Evolutionary conservation across 192 early-diverging fungal genomes (phyloP).

Genomic region (Fimicolochytrium jonesii): DNA sequence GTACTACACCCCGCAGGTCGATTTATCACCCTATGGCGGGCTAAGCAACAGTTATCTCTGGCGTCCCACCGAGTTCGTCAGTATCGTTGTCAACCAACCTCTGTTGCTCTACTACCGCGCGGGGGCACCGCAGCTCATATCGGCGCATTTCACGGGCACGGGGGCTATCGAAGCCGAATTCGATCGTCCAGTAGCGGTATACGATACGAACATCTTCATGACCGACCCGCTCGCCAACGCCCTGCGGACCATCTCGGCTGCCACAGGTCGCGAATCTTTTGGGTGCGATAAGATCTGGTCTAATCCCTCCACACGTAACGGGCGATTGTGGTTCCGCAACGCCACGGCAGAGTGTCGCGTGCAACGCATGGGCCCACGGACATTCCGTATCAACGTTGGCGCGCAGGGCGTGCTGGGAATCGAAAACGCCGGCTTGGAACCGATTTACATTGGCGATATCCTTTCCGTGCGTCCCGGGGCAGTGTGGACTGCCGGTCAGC

Average conservation of each 20-base stretch:
- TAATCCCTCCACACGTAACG: background rate
- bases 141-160: conserved; percentile 3
- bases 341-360: background rate
- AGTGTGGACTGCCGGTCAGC: conserved; percentile 10
- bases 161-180: conserved; percentile 1
- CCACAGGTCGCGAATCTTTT: background rate
- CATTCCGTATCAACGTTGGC: conserved; percentile 5
- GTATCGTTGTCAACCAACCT: conserved; percentile 8
- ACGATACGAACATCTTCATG: conserved; percentile 4
- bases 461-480: conserved; percentile 1
- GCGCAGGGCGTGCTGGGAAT: background rate
- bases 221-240: background rate
- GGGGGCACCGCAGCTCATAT: conserved; percentile 1
- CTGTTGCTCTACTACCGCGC: conserved; percentile 9
- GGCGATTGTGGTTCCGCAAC: conserved; percentile 3
- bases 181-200: background rate
- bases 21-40: conserved; percentile 1
- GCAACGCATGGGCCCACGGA: conserved; percentile 1
- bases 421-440: background rate
- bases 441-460: background rate
- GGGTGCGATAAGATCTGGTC: conserved; percentile 8
- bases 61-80: background rate
- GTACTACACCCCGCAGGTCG: conserved; percentile 5
- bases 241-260: background rate
- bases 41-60: background rate